A percentile compares a stretch with the other conserved stretches of the same genome.
phyloP scores from a whole-genome alignment of 345 rosid genomes.

The Heritiera fomes region DNA sequence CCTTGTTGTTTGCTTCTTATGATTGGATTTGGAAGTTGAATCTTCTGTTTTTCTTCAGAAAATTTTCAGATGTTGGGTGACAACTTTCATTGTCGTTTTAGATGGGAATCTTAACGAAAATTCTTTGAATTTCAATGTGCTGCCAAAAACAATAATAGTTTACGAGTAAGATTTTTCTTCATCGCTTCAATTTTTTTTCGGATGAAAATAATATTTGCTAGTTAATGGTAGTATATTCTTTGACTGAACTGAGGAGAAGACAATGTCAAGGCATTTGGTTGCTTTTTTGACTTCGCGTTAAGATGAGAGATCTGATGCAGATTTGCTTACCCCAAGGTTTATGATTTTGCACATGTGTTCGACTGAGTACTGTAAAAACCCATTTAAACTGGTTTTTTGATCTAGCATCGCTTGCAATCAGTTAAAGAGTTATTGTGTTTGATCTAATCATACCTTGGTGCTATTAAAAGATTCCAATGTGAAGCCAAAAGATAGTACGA shows the following conservation, averaged over 20 bases:
- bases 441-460: not conserved
- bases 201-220: not conserved
- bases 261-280: not conserved
- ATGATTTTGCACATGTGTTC: too few species aligned
- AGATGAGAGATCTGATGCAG: not conserved
- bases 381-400: not conserved
- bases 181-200: not conserved
- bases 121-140: slow-evolving; percentile 9
- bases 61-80: not conserved
- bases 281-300: not conserved
- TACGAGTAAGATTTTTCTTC: too few species aligned
- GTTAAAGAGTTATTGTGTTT: not conserved
- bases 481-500: not conserved
- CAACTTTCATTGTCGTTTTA: slow-evolving; percentile 8
- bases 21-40: not conserved
- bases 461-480: not conserved
- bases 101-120: not conserved
- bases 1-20: not conserved
- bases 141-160: not conserved
- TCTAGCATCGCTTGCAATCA: not conserved
- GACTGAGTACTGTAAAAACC: too few species aligned
- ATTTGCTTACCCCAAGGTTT: not conserved
- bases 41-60: not conserved
- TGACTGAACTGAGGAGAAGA: not conserved
- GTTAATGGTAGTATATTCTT: not conserved